A percentile compares a stretch with the other conserved stretches of the same genome.
Evolutionary conservation across 768 basidiomycete species (phyloP).

Genomic region (Boletus edulis): DNA sequence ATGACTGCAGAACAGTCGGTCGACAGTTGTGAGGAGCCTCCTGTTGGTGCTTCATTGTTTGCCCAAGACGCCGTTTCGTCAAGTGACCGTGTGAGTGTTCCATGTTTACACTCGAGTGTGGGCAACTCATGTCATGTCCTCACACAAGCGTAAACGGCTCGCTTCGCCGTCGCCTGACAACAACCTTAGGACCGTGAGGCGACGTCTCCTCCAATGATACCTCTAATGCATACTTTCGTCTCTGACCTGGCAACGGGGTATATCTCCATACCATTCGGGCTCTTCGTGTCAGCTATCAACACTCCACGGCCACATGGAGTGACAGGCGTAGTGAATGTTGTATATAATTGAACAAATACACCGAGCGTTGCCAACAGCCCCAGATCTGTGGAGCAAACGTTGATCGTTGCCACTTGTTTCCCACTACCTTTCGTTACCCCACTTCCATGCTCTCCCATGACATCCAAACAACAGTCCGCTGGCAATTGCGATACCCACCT

Average conservation of each 20-base stretch:
- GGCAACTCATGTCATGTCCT: conserved; percentile 1
- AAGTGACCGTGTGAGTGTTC: conserved; percentile 10
- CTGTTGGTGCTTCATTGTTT: conserved; percentile 11
- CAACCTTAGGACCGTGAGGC: conserved; percentile 10
- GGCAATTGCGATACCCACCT: conserved; percentile 1
- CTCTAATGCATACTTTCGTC: no score
- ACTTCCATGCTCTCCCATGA: conserved; percentile 13
- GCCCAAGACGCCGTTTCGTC: conserved; percentile 12
- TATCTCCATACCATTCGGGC: no score
- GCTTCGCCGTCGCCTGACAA: conserved; percentile 4
- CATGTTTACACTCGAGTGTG: neutral
- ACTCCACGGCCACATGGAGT: no score
- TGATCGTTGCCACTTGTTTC: neutral
- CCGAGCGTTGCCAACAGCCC: neutral
- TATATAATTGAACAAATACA: no score
- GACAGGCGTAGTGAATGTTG: no score
- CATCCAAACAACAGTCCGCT: conserved; percentile 10
- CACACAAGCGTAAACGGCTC: conserved; percentile 12
- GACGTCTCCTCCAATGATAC: conserved; percentile 9
- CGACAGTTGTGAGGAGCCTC: neutral
- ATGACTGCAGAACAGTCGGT: neutral
- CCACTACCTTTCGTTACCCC: neutral
- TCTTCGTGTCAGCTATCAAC: no score
- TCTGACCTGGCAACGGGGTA: no score
- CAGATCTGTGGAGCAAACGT: conserved; percentile 2